These are phyloP conservation scores for Aspergillus sp. DNA, from an alignment of 2,329 filamentous ascomycete genomes.

Conservation along the genomic window DNA sequence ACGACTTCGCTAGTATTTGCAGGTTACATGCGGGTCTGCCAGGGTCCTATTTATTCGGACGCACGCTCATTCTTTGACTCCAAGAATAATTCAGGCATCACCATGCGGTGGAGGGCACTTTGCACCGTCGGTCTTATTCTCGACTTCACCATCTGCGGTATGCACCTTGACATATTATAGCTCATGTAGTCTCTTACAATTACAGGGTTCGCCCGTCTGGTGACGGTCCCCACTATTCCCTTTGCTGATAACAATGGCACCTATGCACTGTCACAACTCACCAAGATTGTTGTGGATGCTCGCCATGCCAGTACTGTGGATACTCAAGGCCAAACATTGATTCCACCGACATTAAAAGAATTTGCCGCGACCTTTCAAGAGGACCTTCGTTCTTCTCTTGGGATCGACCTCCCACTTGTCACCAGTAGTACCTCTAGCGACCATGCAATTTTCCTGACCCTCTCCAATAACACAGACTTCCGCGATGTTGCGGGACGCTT, in stretches of 20 bases:
- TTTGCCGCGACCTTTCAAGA: constrained; percentile 52
- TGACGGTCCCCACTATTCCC: background rate
- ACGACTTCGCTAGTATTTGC: background rate
- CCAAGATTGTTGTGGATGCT: constrained; percentile 39
- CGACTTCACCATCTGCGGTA: background rate
- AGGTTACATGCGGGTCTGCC: background rate
- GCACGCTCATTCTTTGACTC: background rate
- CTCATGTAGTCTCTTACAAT: background rate
- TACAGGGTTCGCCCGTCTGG: background rate
- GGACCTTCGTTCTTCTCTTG: constrained; percentile 31
- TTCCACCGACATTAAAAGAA: constrained; percentile 52
- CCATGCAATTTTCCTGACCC: constrained; percentile 49
- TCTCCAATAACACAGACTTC: constrained; percentile 45
- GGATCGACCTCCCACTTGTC: constrained; percentile 24
- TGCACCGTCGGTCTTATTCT: background rate
- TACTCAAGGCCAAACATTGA: constrained; percentile 51
- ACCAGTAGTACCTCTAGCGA: constrained; percentile 20
- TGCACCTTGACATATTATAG: background rate
- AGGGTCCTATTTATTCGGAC: background rate
- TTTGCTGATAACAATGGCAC: background rate
- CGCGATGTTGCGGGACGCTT: constrained; percentile 49
- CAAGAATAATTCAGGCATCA: background rate
- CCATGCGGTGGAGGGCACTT: background rate
- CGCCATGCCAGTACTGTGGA: constrained; percentile 47
- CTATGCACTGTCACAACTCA: background rate